These are phyloP conservation scores for Keithomyces neogunnii DNA, from an alignment of 2,329 filamentous ascomycete genomes.

Conservation along the genomic window DNA sequence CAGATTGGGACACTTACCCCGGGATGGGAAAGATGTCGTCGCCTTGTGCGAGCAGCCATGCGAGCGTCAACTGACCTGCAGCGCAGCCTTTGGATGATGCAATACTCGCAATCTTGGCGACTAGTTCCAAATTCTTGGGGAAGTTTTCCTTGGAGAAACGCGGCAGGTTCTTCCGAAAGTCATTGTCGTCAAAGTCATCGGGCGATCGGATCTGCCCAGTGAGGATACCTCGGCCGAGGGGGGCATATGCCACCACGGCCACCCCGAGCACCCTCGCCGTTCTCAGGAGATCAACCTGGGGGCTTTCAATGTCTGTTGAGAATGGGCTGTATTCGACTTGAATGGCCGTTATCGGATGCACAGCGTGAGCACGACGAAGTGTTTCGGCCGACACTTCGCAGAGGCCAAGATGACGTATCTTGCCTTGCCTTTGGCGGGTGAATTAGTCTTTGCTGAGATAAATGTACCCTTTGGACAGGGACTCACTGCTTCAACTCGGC, in stretches of 20 bases:
- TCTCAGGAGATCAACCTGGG: conserved; percentile 36
- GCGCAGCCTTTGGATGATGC: conserved; percentile 47
- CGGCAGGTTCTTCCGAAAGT: conserved; percentile 27
- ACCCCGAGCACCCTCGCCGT: conserved; percentile 52
- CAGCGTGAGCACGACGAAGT: conserved; percentile 39
- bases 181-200: conserved; percentile 32
- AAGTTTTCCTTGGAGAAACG: conserved; percentile 14
- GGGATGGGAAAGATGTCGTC: conserved; percentile 52
- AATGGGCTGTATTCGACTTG: conserved; percentile 49
- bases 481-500: too few species aligned
- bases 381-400: conserved; percentile 41
- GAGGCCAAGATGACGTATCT: conserved; percentile 49
- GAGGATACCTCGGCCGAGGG: conserved; percentile 51
- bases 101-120: conserved; percentile 38
- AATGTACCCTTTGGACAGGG: too few species aligned
- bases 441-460: too few species aligned
- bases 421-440: conserved; percentile 32
- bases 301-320: conserved; percentile 49
- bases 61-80: conserved; percentile 49
- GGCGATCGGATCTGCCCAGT: conserved; percentile 37
- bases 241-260: conserved; percentile 48
- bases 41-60: conserved; percentile 54
- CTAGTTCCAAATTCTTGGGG: conserved; percentile 42
- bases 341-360: conserved; percentile 41
- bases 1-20: conserved; percentile 8